phyloP scores from a whole-genome alignment of 495 filamentous ascomycete genomes.

The Beverwykella pulmonaria region DNA sequence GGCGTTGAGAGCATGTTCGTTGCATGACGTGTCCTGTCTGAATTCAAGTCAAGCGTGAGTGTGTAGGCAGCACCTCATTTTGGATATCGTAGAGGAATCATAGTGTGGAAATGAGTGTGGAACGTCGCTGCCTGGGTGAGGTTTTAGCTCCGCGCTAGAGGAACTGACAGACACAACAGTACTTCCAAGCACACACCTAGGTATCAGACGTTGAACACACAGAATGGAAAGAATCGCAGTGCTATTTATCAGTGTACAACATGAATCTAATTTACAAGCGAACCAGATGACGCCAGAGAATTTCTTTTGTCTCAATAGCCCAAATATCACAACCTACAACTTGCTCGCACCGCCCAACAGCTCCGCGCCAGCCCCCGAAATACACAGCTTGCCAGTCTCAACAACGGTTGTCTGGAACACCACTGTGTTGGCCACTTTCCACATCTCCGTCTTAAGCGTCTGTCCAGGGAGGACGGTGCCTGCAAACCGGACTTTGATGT shows the following conservation, averaged over 20 bases:
- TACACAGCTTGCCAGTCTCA: constrained; percentile 94
- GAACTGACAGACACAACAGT: no score
- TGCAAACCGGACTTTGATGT: constrained; percentile 95
- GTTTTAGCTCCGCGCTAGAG: no score
- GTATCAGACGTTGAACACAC: no score
- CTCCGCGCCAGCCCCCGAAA: constrained; percentile 85
- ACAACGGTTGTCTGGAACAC: constrained; percentile 93
- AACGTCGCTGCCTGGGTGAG: no score
- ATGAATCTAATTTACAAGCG: background rate
- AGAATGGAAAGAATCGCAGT: background rate
- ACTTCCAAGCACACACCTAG: no score
- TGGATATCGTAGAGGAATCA: no score
- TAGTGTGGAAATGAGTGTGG: no score
- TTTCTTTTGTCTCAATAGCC: background rate
- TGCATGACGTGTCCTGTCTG: no score
- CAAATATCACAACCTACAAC: constrained; percentile 49
- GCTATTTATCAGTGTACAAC: background rate
- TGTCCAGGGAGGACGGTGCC: constrained; percentile 91
- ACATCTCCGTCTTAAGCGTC: constrained; percentile 96
- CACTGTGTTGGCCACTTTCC: constrained; percentile 88
- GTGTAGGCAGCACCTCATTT: no score
- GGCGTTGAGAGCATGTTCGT: no score
- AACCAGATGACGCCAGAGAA: background rate
- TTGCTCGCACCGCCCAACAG: constrained; percentile 63
- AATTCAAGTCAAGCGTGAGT: no score